Evolutionary conservation across 23 red algal genomes (phyloP).

Genomic region (Pyropia yezoensis): DNA sequence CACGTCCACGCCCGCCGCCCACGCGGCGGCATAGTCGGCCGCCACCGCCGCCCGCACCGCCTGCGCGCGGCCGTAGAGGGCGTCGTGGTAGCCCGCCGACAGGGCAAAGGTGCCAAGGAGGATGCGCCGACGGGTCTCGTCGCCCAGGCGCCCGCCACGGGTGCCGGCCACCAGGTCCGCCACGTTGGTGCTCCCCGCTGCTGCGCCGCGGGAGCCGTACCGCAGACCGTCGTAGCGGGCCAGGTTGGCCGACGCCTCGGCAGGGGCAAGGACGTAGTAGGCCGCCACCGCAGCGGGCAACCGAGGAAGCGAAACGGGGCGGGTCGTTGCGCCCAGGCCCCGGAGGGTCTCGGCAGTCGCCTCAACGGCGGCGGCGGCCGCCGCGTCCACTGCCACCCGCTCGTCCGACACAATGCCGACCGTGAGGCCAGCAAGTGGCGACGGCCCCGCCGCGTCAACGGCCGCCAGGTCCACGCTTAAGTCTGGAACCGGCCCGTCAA

Average conservation of each 20-base stretch:
- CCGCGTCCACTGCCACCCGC: constrained; percentile 20
- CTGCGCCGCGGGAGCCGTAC: constrained; percentile 54
- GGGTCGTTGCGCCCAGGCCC: constrained; percentile 42
- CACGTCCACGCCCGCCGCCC: constrained; percentile 44
- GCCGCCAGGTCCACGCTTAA: constrained; percentile 19
- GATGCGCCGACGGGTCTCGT: constrained; percentile 78
- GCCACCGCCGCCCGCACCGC: constrained; percentile 40
- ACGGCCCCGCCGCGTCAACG: background rate
- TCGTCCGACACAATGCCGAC: constrained; percentile 62
- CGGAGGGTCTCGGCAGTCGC: constrained; percentile 20
- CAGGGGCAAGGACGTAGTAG: constrained; percentile 79
- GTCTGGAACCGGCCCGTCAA: constrained; percentile 14
- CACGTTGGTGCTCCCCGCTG: constrained; percentile 15
- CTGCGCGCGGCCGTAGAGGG: constrained; percentile 79
- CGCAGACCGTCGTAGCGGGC: constrained; percentile 91
- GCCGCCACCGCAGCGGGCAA: constrained; percentile 33
- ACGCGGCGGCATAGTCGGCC: constrained; percentile 21
- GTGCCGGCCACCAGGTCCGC: constrained; percentile 41
- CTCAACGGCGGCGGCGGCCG: constrained; percentile 16
- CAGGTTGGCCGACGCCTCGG: constrained; percentile 92
- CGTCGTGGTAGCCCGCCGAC: constrained; percentile 86
- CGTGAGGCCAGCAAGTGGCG: constrained; percentile 12
- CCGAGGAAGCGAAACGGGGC: constrained; percentile 36
- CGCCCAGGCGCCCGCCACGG: constrained; percentile 52
- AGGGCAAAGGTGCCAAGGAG: constrained; percentile 82